Conservation (phyloP, 306 rosid genomes). For the Pyrus bretschneideri region DNA sequence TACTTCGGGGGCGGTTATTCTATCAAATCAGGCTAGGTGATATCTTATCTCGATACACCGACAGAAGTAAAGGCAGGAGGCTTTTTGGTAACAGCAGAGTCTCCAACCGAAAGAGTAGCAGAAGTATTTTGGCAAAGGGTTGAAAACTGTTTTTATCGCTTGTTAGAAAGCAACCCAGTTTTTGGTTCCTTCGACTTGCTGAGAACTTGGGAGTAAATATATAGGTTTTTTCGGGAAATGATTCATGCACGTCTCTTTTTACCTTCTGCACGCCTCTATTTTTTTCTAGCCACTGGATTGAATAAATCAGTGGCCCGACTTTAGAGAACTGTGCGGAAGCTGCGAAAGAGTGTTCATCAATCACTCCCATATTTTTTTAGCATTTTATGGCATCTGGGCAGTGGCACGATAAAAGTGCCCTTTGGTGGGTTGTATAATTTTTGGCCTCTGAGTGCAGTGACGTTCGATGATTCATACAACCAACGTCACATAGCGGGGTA, state of each 20-base stretch:
- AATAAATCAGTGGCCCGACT: neutral
- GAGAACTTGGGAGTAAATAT: neutral
- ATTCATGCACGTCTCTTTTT: neutral
- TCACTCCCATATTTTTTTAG: neutral
- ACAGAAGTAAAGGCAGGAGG: constrained; percentile 17
- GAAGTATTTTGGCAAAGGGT: neutral
- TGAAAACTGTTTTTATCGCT: neutral
- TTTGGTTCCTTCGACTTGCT: neutral
- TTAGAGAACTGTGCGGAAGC: neutral
- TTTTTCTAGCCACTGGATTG: neutral
- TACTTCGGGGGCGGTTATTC: constrained; percentile 35
- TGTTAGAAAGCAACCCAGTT: neutral
- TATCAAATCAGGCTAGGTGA: constrained; percentile 50
- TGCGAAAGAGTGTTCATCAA: neutral
- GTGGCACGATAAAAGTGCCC: neutral
- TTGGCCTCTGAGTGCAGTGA: constrained; percentile 14
- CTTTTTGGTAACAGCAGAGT: constrained; percentile 2
- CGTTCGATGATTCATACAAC: too few relatives aligned
- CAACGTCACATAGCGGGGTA: too few relatives aligned
- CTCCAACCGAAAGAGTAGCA: constrained; percentile 4
- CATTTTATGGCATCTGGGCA: neutral
- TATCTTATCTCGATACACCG: constrained; percentile 9
- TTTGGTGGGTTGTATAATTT: constrained; percentile 24
- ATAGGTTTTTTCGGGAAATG: neutral
- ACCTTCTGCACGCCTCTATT: neutral